Base-by-base conservation (phyloP, 371 early-diverging fungal genomes). In the Chytridiales sp. region DNA sequence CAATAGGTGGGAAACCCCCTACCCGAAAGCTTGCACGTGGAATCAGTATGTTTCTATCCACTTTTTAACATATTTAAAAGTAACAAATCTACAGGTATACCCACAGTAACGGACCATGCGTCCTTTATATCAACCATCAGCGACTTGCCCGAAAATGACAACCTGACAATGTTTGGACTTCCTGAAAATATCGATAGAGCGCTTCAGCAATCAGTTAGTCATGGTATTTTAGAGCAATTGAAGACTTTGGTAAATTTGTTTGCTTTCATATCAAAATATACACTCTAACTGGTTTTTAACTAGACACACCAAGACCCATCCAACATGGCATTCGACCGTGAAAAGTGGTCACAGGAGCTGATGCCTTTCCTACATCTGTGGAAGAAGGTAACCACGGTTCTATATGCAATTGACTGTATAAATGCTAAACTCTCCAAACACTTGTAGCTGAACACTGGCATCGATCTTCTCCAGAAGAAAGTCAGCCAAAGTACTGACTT, bases 181-280 rank as follows among this genome's bases (percentile, higher is more conserved):
- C 77, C 78, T 3, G 68, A 68, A 27, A 80, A 78, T 56, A 73
- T 76, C 47, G 76, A 80, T 50, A 66, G 72, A 4, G 72, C 69
- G 1, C 42, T 73, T 1, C 78, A 80, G 61, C 42, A 43, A 22
- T 59, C 52, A 5, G 36, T 54, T 5, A 76, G 75, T 47, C 54
- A 64, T 22, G 35, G 32, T 4, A 71, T 80, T 36, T 32, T 77
- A 4, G 35, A 36, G 11, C 75, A 76, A 56, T 56, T 80, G 6
- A 70, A 66, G 56, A 4, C 46, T 9, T 38, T 77, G 60, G 76
- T 77, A 70, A 53, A 62, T 13, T 13, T n/a, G 22, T 17, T 21
- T 26, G 29, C 22, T 27, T 32, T 49, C 9, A 29, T 13, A 31
- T 29, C 17, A 11, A 15, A 49, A n/a, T 17, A 29, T 17, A 49